These are phyloP conservation scores for Monosporascus sp. DNA, from an alignment of 2,329 filamentous ascomycete species.

Conservation along the genomic window DNA sequence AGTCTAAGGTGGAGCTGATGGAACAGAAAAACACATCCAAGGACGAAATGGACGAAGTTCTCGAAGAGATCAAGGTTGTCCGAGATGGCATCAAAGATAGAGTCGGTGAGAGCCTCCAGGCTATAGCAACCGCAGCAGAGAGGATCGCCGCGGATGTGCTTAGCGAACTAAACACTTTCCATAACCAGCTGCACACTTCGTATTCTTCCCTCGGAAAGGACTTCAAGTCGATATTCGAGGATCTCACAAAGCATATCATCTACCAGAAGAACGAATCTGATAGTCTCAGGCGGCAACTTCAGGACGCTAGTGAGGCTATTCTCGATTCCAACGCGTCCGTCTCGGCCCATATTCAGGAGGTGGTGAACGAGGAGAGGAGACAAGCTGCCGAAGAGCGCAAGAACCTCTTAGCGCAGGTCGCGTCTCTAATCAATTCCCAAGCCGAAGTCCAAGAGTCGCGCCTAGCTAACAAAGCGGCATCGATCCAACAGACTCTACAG, in stretches of 20 bases:
- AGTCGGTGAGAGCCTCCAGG: slow-evolving; percentile 78
- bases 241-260: slow-evolving; percentile 67
- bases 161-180: slow-evolving; percentile 77
- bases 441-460: slow-evolving; percentile 69
- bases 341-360: slow-evolving; percentile 60
- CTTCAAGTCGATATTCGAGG: slow-evolving; percentile 81
- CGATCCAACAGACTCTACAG: slow-evolving; percentile 59
- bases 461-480: slow-evolving; percentile 56
- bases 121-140: slow-evolving; percentile 77
- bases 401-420: slow-evolving; percentile 70
- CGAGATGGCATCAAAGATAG: slow-evolving; percentile 82
- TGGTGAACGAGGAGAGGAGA: slow-evolving; percentile 70
- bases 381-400: slow-evolving; percentile 69
- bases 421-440: slow-evolving; percentile 68
- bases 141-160: slow-evolving; percentile 87
- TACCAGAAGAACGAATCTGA: slow-evolving; percentile 74
- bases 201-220: slow-evolving; percentile 80
- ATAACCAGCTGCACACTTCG: slow-evolving; percentile 76
- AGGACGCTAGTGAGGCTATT: slow-evolving; percentile 62
- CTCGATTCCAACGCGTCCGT: slow-evolving; percentile 63
- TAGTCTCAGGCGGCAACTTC: slow-evolving; percentile 64
- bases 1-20: slow-evolving; percentile 63
- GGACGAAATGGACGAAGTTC: slow-evolving; percentile 82
- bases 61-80: slow-evolving; percentile 88
- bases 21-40: slow-evolving; percentile 64